Evolutionary conservation across 768 basidiomycete species (phyloP).

Genomic region (Auricularia sp.): DNA sequence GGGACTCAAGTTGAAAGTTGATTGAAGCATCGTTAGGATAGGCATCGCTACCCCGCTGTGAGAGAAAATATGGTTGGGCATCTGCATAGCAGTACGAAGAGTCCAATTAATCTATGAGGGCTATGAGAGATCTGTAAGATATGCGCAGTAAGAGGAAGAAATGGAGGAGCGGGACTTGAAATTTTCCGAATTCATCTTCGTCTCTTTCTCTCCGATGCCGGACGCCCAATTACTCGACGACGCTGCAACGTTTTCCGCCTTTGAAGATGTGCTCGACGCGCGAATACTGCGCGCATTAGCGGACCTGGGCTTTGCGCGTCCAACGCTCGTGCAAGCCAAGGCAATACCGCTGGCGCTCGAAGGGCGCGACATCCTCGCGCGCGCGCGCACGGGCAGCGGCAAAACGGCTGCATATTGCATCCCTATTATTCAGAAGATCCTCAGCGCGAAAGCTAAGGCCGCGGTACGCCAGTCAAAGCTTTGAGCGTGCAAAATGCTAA

Average conservation of each 20-base stretch:
- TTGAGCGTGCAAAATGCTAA: background rate
- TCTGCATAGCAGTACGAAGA: too few species aligned
- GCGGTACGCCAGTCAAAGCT: background rate
- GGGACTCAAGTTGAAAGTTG: too few species aligned
- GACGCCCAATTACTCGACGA: constrained; percentile 22
- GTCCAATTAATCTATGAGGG: too few species aligned
- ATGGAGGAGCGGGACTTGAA: too few species aligned
- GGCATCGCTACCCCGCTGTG: too few species aligned
- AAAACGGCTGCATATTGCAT: constrained; percentile 96
- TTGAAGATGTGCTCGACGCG: constrained; percentile 74
- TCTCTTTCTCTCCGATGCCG: constrained; percentile 11
- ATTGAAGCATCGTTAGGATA: too few species aligned
- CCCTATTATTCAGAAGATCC: constrained; percentile 80
- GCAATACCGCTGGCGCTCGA: constrained; percentile 89
- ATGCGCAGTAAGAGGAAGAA: too few species aligned
- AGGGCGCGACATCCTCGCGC: constrained; percentile 81
- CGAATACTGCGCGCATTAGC: constrained; percentile 84
- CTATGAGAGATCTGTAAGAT: too few species aligned
- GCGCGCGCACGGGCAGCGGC: constrained; percentile 91
- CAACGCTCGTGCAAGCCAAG: constrained; percentile 85
- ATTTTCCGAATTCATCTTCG: too few species aligned
- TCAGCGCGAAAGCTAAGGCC: constrained; percentile 50
- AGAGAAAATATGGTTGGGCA: too few species aligned
- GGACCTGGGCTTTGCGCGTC: constrained; percentile 79
- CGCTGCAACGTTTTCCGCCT: constrained; percentile 32